Conservation (phyloP, 75 land plant species). For the Picea sitchensis region DNA sequence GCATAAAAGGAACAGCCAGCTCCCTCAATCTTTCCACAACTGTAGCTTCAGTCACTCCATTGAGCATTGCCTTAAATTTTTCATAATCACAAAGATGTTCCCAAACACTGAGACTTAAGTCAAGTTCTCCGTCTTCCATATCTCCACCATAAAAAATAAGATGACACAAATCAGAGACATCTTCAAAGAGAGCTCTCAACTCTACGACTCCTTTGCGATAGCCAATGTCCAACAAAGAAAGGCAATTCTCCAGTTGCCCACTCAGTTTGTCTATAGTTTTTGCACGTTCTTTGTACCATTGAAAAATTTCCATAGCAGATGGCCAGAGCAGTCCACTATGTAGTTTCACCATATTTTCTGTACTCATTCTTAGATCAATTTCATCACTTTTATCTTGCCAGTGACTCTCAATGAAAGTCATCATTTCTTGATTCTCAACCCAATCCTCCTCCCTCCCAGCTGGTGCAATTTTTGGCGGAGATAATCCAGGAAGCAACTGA, state of each 20-base stretch:
- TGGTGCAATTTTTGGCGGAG: conserved; percentile 24
- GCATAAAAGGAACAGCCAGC: conserved; percentile 76
- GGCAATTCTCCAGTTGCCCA: conserved; percentile 89
- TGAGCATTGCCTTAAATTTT: conserved; percentile 74
- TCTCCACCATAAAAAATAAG: conserved; percentile 53
- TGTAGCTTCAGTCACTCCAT: conserved; percentile 53
- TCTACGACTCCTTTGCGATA: conserved; percentile 62
- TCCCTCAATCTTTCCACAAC: conserved; percentile 59
- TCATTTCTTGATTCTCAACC: conserved; percentile 74
- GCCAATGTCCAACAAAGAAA: conserved; percentile 77
- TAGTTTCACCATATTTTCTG: conserved; percentile 67
- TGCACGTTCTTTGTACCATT: conserved; percentile 82
- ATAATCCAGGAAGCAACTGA: conserved; percentile 72
- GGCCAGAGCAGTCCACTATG: conserved; percentile 71
- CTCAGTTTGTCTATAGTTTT: conserved; percentile 68
- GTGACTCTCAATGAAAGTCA: conserved; percentile 33
- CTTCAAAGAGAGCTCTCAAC: conserved; percentile 56
- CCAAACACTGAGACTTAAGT: conserved; percentile 62
- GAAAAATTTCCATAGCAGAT: conserved; percentile 49
- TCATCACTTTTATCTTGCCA: conserved; percentile 6
- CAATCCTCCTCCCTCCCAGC: conserved; percentile 66
- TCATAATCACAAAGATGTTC: conserved; percentile 72
- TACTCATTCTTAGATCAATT: conserved; percentile 30
- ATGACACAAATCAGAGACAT: conserved; percentile 59
- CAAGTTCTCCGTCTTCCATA: conserved; percentile 23